Conservation (phyloP, 805 yeast genomes). For the Candida rishiriensis region DNA sequence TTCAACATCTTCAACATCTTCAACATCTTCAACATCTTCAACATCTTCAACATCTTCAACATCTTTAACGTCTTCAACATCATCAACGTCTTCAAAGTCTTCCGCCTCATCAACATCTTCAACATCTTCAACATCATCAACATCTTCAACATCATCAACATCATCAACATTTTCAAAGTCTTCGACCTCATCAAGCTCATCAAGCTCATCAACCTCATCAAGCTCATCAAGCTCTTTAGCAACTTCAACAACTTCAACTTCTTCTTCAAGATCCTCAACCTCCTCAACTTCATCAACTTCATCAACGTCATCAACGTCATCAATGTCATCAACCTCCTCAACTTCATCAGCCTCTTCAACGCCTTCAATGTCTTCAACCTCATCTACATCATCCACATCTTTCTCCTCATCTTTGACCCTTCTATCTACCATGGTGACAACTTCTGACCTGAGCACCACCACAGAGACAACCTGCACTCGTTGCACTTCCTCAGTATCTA, state of each 20-base stretch:
- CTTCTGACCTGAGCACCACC: no score
- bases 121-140: not conserved
- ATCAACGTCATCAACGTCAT: no score
- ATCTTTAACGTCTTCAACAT: not conserved
- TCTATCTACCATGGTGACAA: no score
- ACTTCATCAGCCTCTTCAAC: no score
- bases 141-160: not conserved
- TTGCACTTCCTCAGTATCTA: no score
- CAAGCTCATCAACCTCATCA: not conserved
- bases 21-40: not conserved
- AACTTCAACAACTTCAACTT: not conserved
- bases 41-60: conserved; percentile 1
- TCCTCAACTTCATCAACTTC: no score
- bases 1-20: conserved; percentile 1
- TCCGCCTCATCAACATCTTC: not conserved
- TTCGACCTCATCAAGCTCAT: not conserved
- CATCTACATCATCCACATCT: no score
- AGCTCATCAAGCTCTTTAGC: not conserved
- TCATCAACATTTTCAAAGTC: not conserved
- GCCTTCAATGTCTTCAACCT: no score
- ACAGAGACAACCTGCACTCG: no score
- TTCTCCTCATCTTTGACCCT: no score
- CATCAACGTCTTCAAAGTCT: not conserved
- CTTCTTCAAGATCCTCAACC: no score
- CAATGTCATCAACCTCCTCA: no score